Evolutionary conservation across 176 grass and related monocot species (phyloP), one percentile per base, ranked within the genome.

Genomic region (Saccharum officinarum): DNA sequence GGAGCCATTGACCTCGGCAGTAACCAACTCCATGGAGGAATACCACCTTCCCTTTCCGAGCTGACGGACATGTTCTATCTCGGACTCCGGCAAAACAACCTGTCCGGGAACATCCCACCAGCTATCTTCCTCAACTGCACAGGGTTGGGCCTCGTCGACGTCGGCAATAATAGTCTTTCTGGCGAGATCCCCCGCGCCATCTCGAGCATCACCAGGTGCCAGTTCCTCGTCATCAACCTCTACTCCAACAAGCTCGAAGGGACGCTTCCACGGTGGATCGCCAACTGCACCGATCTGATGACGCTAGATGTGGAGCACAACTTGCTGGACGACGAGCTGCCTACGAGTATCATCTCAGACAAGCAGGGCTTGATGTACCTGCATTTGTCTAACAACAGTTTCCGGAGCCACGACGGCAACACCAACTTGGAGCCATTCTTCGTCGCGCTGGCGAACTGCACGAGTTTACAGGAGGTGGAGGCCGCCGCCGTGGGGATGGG

Each of bases 201-300:
- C 9, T 84, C 79, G 0, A 75, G 30, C 67, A 25, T 10, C 83
- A 3, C 88, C 8, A 31, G 22, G 1, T 0, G 14, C 9, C 13
- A 13, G 30, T 10, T 80, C 1, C 1, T 2, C 0, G 33, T 41
- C 25, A 59, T 98, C 64, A 82, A 85, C 77, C 80, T 98, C 64
- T 98, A 95, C 69, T 85, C 42, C 10, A 94, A 98, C 78, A 67
- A 15, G 0, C 77, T 98, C 8, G 84, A 39, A 0, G 96, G 96
- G 39, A 87, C 8, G 13, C 73, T 98, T 4, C 96, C 96, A 1
- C 36, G 65, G 17, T 98, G 96, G 96, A 83, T 98, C 1, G 81
- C 91, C 6, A 98, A 95, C 69, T 95, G 91, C 52, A 77, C 89
- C 0, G 0, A 0, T 1, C 85, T 98, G 8, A 0, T 8, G 28